Base-by-base conservation (phyloP, 208 protist species). In the Crithidia brevicula region DNA sequence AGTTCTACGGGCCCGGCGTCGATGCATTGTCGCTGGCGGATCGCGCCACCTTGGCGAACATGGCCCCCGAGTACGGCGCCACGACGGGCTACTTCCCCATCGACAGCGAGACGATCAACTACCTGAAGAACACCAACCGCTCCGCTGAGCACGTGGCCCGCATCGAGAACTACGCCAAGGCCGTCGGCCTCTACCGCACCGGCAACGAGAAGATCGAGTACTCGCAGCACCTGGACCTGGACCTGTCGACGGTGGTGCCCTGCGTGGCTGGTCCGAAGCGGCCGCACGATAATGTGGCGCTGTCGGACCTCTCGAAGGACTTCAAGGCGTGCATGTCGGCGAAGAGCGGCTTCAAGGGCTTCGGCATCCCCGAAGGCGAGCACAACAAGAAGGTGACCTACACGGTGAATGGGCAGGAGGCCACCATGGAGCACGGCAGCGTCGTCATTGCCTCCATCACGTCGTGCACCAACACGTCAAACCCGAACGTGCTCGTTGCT, bases 61-160 rank as follows among this genome's bases (percentile, higher is more conserved):
- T 99, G 98, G 93, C 96, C n/a, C 97, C 96, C 30, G 97, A 99
- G 77, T 98, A 98, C 74, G 97, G 96, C 54, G 97, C 97, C 60
- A 98, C 94, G 25, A 93, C 94, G 13, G 97, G 96, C 62, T 99
- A 96, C 83, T 99, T 99, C 88, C 96, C 98, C 38, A 93, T 98
- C 59, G 98, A 99, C 74, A 60, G 78, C 20, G 87, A 97, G 73
- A 98, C 97, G 6, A 85, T 99, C 40, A 81, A 88, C 46, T 99
- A 97, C 79, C 84, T 99, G 34, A 70, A 77, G 51, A 93, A 87
- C 72, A 98, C 95, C 33, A 92, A 84, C 70, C 87, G 97, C 71
- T 67, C 66, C 30, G 33, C 67, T 2, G 82, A 95, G 68, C 89
- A 96, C 23, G 82, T 98, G 33, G 63, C 70, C 11, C 91, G 91